Conservation (phyloP, 192 early-diverging fungal species). For the Paraglomus occultum region DNA sequence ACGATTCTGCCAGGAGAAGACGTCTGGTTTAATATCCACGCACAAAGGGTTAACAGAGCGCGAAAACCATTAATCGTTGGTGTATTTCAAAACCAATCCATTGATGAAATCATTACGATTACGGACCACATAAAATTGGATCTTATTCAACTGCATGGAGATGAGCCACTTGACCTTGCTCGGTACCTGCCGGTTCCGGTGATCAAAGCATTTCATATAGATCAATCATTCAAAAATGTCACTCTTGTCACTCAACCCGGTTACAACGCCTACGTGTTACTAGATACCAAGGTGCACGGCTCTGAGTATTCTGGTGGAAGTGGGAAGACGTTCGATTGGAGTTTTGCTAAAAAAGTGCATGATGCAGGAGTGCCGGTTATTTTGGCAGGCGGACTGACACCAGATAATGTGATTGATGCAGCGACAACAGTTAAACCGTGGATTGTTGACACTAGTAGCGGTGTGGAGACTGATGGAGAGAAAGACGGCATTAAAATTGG, state of each 20-base stretch:
- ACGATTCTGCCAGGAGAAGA: slow-evolving; percentile 7
- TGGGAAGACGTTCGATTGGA: slow-evolving; percentile 87
- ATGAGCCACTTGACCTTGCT: slow-evolving; percentile 65
- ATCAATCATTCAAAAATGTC: slow-evolving; percentile 47
- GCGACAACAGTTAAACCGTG: slow-evolving; percentile 66
- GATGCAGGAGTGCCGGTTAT: slow-evolving; percentile 67
- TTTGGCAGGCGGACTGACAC: slow-evolving; percentile 87
- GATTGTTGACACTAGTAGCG: slow-evolving; percentile 93
- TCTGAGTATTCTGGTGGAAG: slow-evolving; percentile 69
- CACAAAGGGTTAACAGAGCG: slow-evolving; percentile 38
- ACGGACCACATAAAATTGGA: slow-evolving; percentile 72
- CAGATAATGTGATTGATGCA: slow-evolving; percentile 79
- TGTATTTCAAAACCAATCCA: slow-evolving; percentile 86
- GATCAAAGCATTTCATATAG: slow-evolving; percentile 89
- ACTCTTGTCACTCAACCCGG: slow-evolving; percentile 51
- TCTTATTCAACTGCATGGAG: slow-evolving; percentile 91
- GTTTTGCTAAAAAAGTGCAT: slow-evolving; percentile 52
- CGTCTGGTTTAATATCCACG: slow-evolving; percentile 51
- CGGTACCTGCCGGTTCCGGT: slow-evolving; percentile 75
- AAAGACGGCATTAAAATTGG: slow-evolving; percentile 81
- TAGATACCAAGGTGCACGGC: slow-evolving; percentile 64
- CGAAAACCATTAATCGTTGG: slow-evolving; percentile 84
- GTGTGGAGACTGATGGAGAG: slow-evolving; percentile 77
- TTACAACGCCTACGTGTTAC: slow-evolving; percentile 50
- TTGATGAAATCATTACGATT: slow-evolving; percentile 71